A percentile compares a stretch with the other conserved stretches of the same genome.
Conservation (phyloP, 1,284 basidiomycete species). For the Austroboletus rostrupii region DNA sequence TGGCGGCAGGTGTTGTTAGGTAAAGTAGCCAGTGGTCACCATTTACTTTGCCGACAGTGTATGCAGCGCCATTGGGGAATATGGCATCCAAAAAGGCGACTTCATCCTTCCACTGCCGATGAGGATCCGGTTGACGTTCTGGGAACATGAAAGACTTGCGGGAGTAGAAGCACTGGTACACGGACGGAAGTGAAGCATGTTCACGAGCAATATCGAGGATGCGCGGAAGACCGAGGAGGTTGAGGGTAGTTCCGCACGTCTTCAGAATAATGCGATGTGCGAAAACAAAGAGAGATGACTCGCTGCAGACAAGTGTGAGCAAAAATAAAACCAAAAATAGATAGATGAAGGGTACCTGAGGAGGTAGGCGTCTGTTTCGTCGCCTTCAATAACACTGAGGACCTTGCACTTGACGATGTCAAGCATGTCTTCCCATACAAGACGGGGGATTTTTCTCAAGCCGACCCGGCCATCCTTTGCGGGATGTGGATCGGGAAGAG, state of each 20-base stretch:
- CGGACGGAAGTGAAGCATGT: conserved; percentile 70
- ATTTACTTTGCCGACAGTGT: conserved; percentile 97
- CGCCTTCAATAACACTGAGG: conserved; percentile 83
- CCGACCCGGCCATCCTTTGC: conserved; percentile 51
- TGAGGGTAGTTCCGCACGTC: conserved; percentile 98
- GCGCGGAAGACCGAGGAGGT: conserved; percentile 88
- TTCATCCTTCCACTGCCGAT: conserved; percentile 93
- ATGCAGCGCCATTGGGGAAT: conserved; percentile 86
- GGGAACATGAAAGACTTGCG: conserved; percentile 99
- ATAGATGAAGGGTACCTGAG: conserved; percentile 61
- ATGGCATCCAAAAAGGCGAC: conserved; percentile 88
- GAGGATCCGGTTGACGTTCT: conserved; percentile 90
- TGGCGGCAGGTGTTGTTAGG: conserved; percentile 64
- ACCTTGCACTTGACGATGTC: conserved; percentile 97
- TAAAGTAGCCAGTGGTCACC: conserved; percentile 99
- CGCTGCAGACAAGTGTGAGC: conserved; percentile 49
- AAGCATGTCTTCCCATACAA: conserved; percentile 95
- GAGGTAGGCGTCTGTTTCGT: conserved; percentile 92
- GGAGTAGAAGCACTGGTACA: conserved; percentile 94
- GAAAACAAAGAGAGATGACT: conserved; percentile 96
- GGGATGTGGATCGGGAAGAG: conserved; percentile 46
- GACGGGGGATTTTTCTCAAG: conserved; percentile 71
- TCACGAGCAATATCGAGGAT: conserved; percentile 87
- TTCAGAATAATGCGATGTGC: conserved; percentile 97
- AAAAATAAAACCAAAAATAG: conserved; percentile 5